phyloP scores from a whole-genome alignment of 1,139 yeast species.

The Candida tetrigidarum region DNA sequence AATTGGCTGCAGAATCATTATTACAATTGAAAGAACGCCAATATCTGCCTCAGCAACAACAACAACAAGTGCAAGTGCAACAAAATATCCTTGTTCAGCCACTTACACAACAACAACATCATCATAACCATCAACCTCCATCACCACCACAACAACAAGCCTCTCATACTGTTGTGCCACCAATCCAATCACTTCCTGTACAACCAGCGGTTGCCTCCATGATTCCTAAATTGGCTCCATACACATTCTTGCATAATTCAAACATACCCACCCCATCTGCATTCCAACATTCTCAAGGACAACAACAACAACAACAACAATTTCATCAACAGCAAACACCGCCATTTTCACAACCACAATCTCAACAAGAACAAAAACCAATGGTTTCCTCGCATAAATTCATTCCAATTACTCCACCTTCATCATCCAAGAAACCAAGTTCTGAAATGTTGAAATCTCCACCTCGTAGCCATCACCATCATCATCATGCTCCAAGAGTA shows the following conservation, averaged over 20 bases:
- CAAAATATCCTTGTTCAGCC: constrained; percentile 8
- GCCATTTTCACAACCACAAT: constrained; percentile 9
- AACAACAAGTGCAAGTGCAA: not conserved
- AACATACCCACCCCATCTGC: constrained; percentile 1
- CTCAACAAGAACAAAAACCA: constrained; percentile 4
- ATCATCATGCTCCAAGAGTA: constrained; percentile 46
- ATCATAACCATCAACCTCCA: not conserved
- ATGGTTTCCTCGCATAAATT: constrained; percentile 30
- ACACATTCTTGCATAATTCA: constrained; percentile 2
- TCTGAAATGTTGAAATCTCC: constrained; percentile 41
- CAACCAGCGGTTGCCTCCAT: constrained; percentile 1
- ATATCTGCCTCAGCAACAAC: no score
- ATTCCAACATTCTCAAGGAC: not conserved
- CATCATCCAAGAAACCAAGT: constrained; percentile 34
- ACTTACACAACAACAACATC: constrained; percentile 7
- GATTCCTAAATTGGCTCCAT: constrained; percentile 10
- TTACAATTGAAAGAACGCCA: constrained; percentile 29
- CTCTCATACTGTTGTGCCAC: constrained; percentile 8
- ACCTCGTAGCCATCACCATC: constrained; percentile 23
- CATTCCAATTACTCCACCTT: constrained; percentile 51
- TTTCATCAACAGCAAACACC: constrained; percentile 19
- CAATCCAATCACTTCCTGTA: constrained; percentile 10
- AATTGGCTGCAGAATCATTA: constrained; percentile 51
- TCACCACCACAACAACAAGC: constrained; percentile 7
- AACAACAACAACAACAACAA: constrained; percentile 12